These are phyloP conservation scores for Tetracladium marchalianum DNA, from an alignment of 495 filamentous ascomycete genomes.

Conservation along the genomic window DNA sequence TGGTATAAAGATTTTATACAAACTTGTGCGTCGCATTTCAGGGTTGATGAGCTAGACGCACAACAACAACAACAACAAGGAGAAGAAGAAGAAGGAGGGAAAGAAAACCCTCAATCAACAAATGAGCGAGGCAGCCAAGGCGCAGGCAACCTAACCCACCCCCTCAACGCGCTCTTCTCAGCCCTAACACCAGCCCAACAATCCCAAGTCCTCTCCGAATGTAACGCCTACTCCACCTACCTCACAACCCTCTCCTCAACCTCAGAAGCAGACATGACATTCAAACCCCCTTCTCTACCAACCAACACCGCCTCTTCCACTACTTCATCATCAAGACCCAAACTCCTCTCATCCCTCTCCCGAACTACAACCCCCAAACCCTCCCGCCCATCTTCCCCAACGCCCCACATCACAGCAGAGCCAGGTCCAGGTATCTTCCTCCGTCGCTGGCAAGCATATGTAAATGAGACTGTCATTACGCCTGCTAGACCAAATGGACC, in stretches of 20 bases:
- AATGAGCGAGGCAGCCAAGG: conserved; percentile 7
- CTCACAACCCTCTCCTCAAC: conserved; percentile 34
- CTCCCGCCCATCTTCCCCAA: conserved; percentile 17
- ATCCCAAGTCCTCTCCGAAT: conserved; percentile 23
- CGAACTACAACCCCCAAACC: not conserved
- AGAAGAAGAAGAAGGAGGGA: no score
- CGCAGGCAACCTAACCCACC: conserved; percentile 32
- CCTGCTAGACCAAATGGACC: conserved; percentile 34
- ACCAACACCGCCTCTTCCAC: conserved; percentile 26
- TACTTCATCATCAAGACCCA: no score
- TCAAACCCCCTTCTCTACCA: conserved; percentile 12
- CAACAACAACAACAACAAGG: not conserved
- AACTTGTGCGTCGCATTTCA: conserved; percentile 30
- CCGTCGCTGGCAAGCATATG: conserved; percentile 49
- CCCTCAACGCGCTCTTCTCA: conserved; percentile 35
- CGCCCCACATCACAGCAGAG: conserved; percentile 17
- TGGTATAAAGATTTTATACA: conserved; percentile 39
- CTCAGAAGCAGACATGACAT: conserved; percentile 34
- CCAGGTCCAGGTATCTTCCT: conserved; percentile 55
- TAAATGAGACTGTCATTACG: conserved; percentile 49
- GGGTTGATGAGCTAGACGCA: conserved; percentile 6
- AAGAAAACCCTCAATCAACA: not conserved
- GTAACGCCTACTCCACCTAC: conserved; percentile 45
- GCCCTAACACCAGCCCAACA: conserved; percentile 29
- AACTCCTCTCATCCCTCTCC: conserved; percentile 5